Percentiles rank a stretch among this genome's conserved stretches.
Evolutionary conservation across 2,329 filamentous ascomycete species (phyloP).

Genomic region (Aotearoamyces nothofagi): DNA sequence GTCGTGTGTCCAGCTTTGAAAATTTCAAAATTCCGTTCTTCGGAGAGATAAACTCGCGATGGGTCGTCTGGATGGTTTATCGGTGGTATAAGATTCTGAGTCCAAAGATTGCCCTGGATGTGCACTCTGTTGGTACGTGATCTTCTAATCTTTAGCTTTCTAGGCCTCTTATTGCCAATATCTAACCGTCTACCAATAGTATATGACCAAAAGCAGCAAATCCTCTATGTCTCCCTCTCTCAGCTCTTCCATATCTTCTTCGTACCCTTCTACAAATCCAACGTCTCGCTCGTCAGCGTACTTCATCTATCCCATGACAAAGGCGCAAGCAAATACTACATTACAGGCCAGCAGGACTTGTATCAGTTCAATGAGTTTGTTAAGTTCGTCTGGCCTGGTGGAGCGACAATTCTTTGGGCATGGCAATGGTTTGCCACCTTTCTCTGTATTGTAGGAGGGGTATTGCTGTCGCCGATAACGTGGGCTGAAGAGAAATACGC

Average conservation of each 20-base stretch:
- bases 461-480: conserved; percentile 32
- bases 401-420: conserved; percentile 38
- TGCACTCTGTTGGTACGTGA: conserved; percentile 39
- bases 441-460: conserved; percentile 45
- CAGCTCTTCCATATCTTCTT: conserved; percentile 70
- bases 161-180: background rate
- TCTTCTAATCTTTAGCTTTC: background rate
- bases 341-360: conserved; percentile 62
- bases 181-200: conserved; percentile 26
- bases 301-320: conserved; percentile 39
- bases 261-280: conserved; percentile 57
- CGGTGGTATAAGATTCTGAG: conserved; percentile 76
- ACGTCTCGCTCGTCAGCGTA: conserved; percentile 53
- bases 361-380: conserved; percentile 67
- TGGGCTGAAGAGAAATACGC: conserved; percentile 32
- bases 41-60: conserved; percentile 41
- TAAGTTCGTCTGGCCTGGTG: conserved; percentile 50
- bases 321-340: conserved; percentile 43
- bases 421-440: conserved; percentile 52
- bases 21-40: conserved; percentile 25
- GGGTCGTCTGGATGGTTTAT: conserved; percentile 54
- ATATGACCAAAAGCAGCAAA: conserved; percentile 47
- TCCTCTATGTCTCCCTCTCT: conserved; percentile 59
- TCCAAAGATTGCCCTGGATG: conserved; percentile 50
- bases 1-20: conserved; percentile 44